These are phyloP conservation scores for Akanthomyces lecanii DNA, from an alignment of 2,329 filamentous ascomycete genomes.

Conservation along the genomic window DNA sequence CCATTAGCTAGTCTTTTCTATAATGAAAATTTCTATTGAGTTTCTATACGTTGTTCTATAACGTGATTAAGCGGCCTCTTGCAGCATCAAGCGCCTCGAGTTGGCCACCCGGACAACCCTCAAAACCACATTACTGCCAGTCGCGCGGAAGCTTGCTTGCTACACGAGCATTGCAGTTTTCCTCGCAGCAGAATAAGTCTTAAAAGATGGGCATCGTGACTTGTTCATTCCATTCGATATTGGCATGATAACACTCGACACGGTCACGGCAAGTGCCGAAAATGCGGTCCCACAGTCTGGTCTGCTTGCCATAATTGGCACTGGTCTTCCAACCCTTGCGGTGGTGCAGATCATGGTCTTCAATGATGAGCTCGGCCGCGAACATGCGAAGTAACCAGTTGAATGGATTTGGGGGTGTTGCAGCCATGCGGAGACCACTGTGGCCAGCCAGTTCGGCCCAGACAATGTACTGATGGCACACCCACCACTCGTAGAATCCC, in stretches of 20 bases:
- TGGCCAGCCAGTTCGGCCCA: constrained; percentile 38
- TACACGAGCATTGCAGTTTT: no score
- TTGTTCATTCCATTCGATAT: constrained; percentile 4
- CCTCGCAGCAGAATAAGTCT: no score
- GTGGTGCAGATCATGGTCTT: constrained; percentile 41
- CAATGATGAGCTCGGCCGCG: constrained; percentile 35
- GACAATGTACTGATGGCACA: constrained; percentile 41
- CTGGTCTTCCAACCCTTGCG: constrained; percentile 31
- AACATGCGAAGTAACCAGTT: constrained; percentile 31
- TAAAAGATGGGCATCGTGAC: not conserved
- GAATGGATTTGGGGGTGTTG: constrained; percentile 31
- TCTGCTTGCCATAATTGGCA: constrained; percentile 15
- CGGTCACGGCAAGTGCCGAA: constrained; percentile 13
- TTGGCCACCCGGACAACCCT: no score
- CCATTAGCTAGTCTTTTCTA: no score
- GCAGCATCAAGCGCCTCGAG: no score
- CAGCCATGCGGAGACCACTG: constrained; percentile 35
- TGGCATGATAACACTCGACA: constrained; percentile 3
- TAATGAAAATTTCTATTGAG: no score
- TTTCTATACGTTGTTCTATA: no score
- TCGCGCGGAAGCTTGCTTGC: not conserved
- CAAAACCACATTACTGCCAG: no score
- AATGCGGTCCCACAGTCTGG: constrained; percentile 9
- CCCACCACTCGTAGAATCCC: constrained; percentile 45
- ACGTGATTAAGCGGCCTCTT: no score